Percentiles rank a stretch among this genome's conserved stretches.
Evolutionary conservation across 306 rosid genomes (phyloP).

Genomic region (Corylus americana): DNA sequence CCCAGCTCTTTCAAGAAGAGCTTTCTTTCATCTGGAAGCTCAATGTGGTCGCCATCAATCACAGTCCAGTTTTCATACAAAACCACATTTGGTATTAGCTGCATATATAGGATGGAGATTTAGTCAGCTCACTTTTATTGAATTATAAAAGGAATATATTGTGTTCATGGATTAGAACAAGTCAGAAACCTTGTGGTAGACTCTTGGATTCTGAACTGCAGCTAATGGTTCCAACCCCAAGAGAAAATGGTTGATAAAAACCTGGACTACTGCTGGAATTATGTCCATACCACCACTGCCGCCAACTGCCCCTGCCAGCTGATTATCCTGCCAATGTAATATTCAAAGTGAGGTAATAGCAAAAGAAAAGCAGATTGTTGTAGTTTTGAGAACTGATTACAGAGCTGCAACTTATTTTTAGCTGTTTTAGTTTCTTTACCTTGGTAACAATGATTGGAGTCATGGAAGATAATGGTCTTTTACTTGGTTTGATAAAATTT

Average conservation of each 20-base stretch:
- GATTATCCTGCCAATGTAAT: slow-evolving; percentile 52
- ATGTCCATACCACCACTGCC: slow-evolving; percentile 90
- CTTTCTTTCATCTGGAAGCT: slow-evolving; percentile 50
- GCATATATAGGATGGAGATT: slow-evolving; percentile 27
- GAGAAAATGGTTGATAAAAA: slow-evolving; percentile 66
- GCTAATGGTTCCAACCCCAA: slow-evolving; percentile 71
- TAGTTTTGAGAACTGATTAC: background rate
- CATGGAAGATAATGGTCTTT: slow-evolving; percentile 92
- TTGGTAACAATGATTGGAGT: slow-evolving; percentile 71
- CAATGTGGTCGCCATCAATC: slow-evolving; percentile 63
- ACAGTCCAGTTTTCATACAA: slow-evolving; percentile 66
- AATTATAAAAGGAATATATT: background rate
- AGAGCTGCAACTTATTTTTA: background rate
- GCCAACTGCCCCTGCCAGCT: slow-evolving; percentile 73
- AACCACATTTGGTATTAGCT: slow-evolving; percentile 78
- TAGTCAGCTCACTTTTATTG: slow-evolving; percentile 21
- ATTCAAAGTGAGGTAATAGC: slow-evolving; percentile 6
- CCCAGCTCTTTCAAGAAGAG: slow-evolving; percentile 64
- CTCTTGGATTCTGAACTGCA: slow-evolving; percentile 75
- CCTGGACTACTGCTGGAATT: slow-evolving; percentile 68
- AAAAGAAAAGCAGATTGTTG: background rate
- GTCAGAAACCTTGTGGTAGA: slow-evolving; percentile 61
- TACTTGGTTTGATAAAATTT: slow-evolving; percentile 74
- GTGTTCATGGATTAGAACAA: slow-evolving; percentile 14
- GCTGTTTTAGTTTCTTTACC: slow-evolving; percentile 39